Percentiles rank a stretch among this genome's conserved stretches.
phyloP scores from a whole-genome alignment of 192 early-diverging fungal genomes.

The Endogone sp. region DNA sequence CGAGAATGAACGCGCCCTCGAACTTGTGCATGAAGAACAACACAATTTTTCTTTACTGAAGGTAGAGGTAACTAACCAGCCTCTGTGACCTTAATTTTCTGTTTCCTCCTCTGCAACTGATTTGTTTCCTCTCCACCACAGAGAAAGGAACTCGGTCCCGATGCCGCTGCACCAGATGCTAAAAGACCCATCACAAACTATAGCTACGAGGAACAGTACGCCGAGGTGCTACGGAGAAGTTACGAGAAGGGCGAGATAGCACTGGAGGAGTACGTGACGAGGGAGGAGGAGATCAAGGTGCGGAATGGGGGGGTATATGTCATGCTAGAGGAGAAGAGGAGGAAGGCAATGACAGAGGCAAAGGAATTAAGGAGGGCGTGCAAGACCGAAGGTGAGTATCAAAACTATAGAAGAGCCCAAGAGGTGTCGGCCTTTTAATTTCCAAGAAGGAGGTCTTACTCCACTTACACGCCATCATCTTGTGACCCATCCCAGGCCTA shows the following conservation, averaged over 20 bases:
- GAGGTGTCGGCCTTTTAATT: background rate
- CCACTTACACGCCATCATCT: background rate
- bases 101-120: background rate
- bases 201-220: background rate
- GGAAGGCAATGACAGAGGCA: background rate
- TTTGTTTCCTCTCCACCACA: background rate
- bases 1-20: background rate
- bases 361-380: background rate
- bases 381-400: background rate
- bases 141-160: background rate
- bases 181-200: background rate
- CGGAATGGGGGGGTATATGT: background rate
- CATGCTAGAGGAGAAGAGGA: background rate
- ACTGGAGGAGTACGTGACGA: too few species aligned
- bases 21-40: background rate
- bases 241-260: too few species aligned
- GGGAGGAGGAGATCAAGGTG: background rate
- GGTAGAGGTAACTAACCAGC: background rate
- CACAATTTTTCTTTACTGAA: background rate
- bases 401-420: background rate
- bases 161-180: background rate
- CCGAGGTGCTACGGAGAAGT: background rate
- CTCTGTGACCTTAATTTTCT: background rate
- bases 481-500: background rate
- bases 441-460: background rate